Conservation (phyloP, 1,284 basidiomycete genomes). For the Irpex sp. region DNA sequence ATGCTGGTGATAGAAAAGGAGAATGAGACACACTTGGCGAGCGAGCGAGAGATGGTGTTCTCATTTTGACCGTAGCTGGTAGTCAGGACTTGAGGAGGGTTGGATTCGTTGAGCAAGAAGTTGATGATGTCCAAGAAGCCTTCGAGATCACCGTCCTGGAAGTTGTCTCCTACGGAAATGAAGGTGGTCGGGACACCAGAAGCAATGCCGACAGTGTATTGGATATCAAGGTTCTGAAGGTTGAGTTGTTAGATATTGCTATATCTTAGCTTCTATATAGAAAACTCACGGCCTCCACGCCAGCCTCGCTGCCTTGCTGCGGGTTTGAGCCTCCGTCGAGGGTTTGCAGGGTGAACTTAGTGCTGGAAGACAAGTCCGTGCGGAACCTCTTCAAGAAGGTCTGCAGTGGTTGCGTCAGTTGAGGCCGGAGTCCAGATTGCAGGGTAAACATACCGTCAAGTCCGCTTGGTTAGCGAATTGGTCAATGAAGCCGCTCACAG, state of each 20-base stretch:
- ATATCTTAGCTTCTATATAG: constrained; percentile 5
- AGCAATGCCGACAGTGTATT: constrained; percentile 56
- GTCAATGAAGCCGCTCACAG: constrained; percentile 55
- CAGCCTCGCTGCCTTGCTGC: constrained; percentile 28
- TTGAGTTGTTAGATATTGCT: neutral
- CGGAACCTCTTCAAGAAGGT: constrained; percentile 23
- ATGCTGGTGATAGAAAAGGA: neutral
- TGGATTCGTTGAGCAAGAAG: constrained; percentile 29
- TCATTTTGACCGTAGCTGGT: constrained; percentile 35
- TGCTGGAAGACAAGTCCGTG: constrained; percentile 29
- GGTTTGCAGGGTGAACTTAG: constrained; percentile 33
- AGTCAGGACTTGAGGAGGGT: constrained; percentile 46
- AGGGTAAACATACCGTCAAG: constrained; percentile 35
- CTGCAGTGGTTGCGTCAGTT: constrained; percentile 2
- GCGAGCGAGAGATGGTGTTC: constrained; percentile 26
- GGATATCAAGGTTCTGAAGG: constrained; percentile 50
- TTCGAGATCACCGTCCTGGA: constrained; percentile 18
- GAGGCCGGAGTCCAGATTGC: neutral
- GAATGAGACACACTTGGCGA: constrained; percentile 41
- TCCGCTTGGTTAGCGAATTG: constrained; percentile 51
- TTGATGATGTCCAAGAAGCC: constrained; percentile 24
- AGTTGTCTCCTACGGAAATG: constrained; percentile 40
- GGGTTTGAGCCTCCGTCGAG: constrained; percentile 46
- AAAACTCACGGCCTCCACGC: constrained; percentile 42
- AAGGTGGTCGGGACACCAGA: constrained; percentile 27